Conservation (phyloP, 1,139 yeast genomes). For the Yamadazyma friedrichii region DNA sequence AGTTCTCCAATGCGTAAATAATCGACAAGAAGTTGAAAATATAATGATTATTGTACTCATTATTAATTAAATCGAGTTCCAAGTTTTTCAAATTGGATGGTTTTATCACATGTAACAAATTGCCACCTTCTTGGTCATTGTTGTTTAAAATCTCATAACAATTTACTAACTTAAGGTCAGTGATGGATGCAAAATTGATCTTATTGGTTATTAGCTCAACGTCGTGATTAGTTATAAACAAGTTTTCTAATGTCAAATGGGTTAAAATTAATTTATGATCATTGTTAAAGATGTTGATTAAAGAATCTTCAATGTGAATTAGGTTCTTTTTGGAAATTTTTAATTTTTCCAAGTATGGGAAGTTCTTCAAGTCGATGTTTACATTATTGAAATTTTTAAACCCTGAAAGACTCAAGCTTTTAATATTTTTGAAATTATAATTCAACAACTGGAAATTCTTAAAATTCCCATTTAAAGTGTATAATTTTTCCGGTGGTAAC, state of each 20-base stretch:
- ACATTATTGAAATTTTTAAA: constrained; percentile 17
- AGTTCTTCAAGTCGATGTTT: constrained; percentile 15
- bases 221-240: constrained; percentile 16
- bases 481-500: constrained; percentile 14
- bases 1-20: constrained; percentile 9
- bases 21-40: constrained; percentile 2
- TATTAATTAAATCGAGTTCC: constrained; percentile 19
- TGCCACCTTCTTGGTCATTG: constrained; percentile 3
- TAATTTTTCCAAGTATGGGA: constrained; percentile 17
- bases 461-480: constrained; percentile 21
- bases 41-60: constrained; percentile 16
- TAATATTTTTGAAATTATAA: constrained; percentile 11
- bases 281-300: constrained; percentile 15
- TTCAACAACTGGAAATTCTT: constrained; percentile 16
- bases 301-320: constrained; percentile 15
- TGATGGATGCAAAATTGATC: constrained; percentile 14
- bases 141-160: constrained; percentile 18
- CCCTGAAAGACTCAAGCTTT: constrained; percentile 20
- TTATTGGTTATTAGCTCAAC: constrained; percentile 12
- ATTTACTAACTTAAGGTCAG: constrained; percentile 20
- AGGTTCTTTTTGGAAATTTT: constrained; percentile 18
- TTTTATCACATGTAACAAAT: neutral
- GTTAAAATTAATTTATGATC: constrained; percentile 11
- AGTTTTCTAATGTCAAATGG: constrained; percentile 18
- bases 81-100: constrained; percentile 5